phyloP scores from a whole-genome alignment of 2,329 filamentous ascomycete species.

The Aspergillus ochraceoroseus region DNA sequence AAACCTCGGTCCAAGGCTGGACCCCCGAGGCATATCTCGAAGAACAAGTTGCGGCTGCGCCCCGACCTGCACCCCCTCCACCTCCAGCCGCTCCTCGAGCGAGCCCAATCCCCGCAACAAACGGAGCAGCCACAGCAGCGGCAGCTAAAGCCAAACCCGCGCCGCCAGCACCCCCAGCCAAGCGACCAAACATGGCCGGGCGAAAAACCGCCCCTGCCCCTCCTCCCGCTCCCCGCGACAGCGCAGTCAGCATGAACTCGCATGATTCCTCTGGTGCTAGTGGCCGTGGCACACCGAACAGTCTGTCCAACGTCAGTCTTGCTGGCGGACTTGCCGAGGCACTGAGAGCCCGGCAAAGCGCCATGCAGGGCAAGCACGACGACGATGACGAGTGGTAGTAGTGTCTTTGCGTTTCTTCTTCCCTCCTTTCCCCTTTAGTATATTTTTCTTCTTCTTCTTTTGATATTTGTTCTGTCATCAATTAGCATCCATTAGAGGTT shows the following conservation, averaged over 20 bases:
- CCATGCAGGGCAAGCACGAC: constrained; percentile 65
- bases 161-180: constrained; percentile 72
- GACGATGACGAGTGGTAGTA: constrained; percentile 46
- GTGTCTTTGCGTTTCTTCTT: constrained; percentile 13
- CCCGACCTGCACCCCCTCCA: constrained; percentile 55
- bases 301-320: constrained; percentile 54
- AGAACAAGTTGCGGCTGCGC: constrained; percentile 56
- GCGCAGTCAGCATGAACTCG: constrained; percentile 47
- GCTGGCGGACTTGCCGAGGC: constrained; percentile 73
- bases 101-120: constrained; percentile 61
- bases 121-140: constrained; percentile 40
- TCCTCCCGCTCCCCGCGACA: constrained; percentile 64
- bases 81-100: constrained; percentile 46
- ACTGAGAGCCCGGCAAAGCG: constrained; percentile 68
- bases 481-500: constrained; percentile 3
- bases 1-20: constrained; percentile 76
- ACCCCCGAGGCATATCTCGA: constrained; percentile 90
- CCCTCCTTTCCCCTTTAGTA: not conserved
- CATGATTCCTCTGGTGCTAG: constrained; percentile 56
- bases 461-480: constrained; percentile 10
- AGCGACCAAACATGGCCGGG: constrained; percentile 64
- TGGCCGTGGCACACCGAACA: constrained; percentile 64
- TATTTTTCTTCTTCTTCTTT: constrained; percentile 4
- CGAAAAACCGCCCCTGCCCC: constrained; percentile 68
- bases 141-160: constrained; percentile 59